Conservation (phyloP, 257 asterid species). For the Schizonepeta tenuifolia region DNA sequence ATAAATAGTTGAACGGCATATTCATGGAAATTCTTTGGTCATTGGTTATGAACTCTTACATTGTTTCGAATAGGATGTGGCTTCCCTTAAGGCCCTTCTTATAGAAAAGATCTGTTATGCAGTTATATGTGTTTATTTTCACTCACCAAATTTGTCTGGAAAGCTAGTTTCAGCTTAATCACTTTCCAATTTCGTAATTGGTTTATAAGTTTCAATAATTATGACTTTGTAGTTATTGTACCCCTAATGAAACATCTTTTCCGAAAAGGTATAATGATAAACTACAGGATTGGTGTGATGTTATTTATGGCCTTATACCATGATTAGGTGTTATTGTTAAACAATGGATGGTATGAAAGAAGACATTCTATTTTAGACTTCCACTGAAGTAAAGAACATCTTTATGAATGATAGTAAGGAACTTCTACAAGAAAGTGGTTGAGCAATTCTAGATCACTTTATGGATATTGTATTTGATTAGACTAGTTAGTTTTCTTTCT, state of each 20-base stretch:
- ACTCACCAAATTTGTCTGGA: not conserved
- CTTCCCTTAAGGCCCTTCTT: not conserved
- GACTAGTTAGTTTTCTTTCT: not conserved
- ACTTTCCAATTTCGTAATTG: not conserved
- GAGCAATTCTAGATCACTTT: not conserved
- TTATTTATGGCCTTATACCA: not conserved
- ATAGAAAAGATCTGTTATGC: not conserved
- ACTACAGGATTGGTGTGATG: not conserved
- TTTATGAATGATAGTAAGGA: not conserved
- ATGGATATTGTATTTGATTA: not conserved
- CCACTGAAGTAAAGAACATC: not conserved
- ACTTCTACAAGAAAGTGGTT: conserved; percentile 5
- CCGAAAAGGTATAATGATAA: not conserved
- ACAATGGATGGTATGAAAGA: not conserved
- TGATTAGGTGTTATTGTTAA: not conserved
- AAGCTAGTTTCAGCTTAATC: not conserved
- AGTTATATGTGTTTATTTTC: not conserved
- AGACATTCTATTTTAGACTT: not conserved
- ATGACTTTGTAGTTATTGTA: not conserved
- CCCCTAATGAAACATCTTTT: not conserved
- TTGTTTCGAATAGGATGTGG: not conserved
- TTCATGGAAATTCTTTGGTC: not conserved
- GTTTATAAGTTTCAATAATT: not conserved
- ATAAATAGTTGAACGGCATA: not conserved
- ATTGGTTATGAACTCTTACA: not conserved